Evolutionary conservation across 2,329 filamentous ascomycete species (phyloP).

Genomic region (Uncinocarpus reesii): DNA sequence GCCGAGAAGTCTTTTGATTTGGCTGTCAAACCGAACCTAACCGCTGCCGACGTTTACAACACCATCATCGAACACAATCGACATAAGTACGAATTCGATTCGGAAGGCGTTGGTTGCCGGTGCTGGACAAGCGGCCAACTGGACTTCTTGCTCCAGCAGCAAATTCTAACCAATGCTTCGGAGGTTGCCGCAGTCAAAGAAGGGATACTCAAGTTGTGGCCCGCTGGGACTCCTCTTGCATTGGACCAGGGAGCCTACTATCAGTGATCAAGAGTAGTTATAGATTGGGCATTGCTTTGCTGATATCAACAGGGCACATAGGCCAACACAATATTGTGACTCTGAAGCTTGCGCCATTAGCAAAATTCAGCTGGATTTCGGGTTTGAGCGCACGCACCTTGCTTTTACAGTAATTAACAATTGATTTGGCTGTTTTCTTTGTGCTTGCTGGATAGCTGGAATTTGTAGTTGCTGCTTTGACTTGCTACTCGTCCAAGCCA

Average conservation of each 20-base stretch:
- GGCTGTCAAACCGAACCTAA: constrained; percentile 6
- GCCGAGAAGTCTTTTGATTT: constrained; percentile 14
- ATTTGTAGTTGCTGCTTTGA: too few relatives aligned
- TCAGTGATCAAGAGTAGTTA: too few relatives aligned
- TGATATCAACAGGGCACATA: too few relatives aligned
- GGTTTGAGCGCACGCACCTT: too few relatives aligned
- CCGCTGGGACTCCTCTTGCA: constrained; percentile 14
- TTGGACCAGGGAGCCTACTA: constrained; percentile 20
- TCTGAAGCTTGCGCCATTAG: too few relatives aligned
- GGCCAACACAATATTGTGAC: too few relatives aligned
- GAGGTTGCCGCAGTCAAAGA: constrained; percentile 16
- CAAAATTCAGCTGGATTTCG: too few relatives aligned
- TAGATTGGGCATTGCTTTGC: too few relatives aligned
- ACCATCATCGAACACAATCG: constrained; percentile 15
- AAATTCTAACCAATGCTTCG: constrained; percentile 2
- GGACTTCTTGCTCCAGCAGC: constrained; percentile 13
- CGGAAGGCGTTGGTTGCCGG: constrained; percentile 18
- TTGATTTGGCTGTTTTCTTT: too few relatives aligned
- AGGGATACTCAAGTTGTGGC: constrained; percentile 18
- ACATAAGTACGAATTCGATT: constrained; percentile 22
- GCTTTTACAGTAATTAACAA: too few relatives aligned
- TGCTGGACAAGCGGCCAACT: constrained; percentile 18
- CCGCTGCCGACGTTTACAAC: constrained; percentile 13
- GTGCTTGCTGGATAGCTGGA: too few relatives aligned
- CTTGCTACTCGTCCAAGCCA: too few relatives aligned